Evolutionary conservation across 805 yeast genomes (phyloP).

Genomic region (Ogataea ganodermae): DNA sequence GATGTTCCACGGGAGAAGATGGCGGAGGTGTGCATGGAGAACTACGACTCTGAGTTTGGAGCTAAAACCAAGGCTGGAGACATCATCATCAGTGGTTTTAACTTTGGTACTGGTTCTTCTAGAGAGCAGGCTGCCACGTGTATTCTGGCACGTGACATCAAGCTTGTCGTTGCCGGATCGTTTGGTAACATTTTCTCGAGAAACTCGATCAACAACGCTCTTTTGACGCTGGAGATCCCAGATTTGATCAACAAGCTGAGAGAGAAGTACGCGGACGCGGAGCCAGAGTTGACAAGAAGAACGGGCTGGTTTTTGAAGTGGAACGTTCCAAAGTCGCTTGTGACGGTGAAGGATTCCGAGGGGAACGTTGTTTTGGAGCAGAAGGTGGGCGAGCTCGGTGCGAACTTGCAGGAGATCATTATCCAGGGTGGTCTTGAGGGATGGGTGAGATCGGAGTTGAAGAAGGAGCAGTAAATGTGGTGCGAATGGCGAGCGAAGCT

Average conservation of each 20-base stretch:
- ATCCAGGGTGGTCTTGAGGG: conserved; percentile 98
- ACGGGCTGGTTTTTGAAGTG: conserved; percentile 92
- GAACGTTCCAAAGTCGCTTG: conserved; percentile 87
- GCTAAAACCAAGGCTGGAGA: conserved; percentile 79
- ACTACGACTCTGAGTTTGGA: conserved; percentile 89
- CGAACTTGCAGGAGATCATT: conserved; percentile 93
- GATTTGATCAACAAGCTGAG: conserved; percentile 77
- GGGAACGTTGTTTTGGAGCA: conserved; percentile 68
- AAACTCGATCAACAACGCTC: conserved; percentile 94
- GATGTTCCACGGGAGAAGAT: conserved; percentile 91
- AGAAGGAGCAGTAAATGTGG: conserved; percentile 23
- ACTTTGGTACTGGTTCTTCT: conserved; percentile 98
- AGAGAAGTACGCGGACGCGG: conserved; percentile 53
- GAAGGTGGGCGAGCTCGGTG: conserved; percentile 94
- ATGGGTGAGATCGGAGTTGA: conserved; percentile 84
- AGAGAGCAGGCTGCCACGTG: conserved; percentile 99
- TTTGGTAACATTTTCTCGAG: conserved; percentile 96
- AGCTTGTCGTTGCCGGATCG: conserved; percentile 92
- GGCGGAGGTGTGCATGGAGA: conserved; percentile 99
- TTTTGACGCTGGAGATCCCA: conserved; percentile 92
- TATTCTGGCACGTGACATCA: conserved; percentile 89
- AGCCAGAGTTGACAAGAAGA: conserved; percentile 82
- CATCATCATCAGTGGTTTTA: conserved; percentile 87
- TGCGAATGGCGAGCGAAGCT: background rate
- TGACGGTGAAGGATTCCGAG: conserved; percentile 69